Conservation (phyloP, 768 basidiomycete genomes). For the Boletus subcaerulescens region DNA sequence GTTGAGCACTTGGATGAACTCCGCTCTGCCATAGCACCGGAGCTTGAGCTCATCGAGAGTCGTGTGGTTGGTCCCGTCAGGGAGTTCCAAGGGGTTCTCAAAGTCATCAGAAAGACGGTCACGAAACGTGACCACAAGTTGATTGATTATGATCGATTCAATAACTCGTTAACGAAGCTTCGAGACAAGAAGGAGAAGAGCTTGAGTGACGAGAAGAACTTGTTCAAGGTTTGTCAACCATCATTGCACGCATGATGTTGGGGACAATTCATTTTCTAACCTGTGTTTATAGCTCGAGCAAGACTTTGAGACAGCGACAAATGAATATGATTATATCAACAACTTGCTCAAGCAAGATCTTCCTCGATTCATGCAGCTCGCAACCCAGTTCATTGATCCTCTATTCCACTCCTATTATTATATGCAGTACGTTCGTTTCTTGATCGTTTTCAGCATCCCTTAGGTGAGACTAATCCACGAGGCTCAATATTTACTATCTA, state of each 20-base stretch:
- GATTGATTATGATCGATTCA: conserved; percentile 92
- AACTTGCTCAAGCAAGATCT: conserved; percentile 86
- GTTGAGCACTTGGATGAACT: conserved; percentile 80
- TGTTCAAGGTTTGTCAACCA: conserved; percentile 81
- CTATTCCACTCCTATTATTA: conserved; percentile 99
- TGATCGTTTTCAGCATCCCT: not conserved
- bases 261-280: not conserved
- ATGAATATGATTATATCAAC: conserved; percentile 93
- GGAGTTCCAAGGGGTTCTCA: conserved; percentile 84
- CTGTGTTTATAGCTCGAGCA: conserved; percentile 69
- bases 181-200: conserved; percentile 99
- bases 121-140: conserved; percentile 98
- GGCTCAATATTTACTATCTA: conserved; percentile 91
- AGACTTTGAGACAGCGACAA: conserved; percentile 90
- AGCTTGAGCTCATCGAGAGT: conserved; percentile 91
- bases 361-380: conserved; percentile 86
- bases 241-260: not conserved
- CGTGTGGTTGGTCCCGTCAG: conserved; percentile 83
- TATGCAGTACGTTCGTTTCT: conserved; percentile 78
- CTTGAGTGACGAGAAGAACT: conserved; percentile 91
- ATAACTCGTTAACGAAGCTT: conserved; percentile 92
- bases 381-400: conserved; percentile 90
- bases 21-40: conserved; percentile 72
- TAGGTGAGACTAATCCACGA: conserved; percentile 28
- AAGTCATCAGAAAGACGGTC: conserved; percentile 88